phyloP scores from a whole-genome alignment of 106 monocot species.

The Dactylorhiza incarnata region DNA sequence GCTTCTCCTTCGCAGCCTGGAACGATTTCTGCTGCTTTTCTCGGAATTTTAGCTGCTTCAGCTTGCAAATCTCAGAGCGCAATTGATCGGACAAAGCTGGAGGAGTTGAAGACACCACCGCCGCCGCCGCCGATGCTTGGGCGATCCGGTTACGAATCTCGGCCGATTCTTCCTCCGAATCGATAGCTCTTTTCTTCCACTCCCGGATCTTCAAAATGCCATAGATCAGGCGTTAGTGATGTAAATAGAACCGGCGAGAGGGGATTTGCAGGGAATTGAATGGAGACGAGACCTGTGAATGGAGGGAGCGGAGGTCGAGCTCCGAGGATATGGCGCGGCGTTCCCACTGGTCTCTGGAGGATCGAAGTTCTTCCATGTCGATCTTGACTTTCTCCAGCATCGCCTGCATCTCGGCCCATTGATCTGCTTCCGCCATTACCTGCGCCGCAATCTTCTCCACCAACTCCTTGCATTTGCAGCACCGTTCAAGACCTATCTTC shows the following conservation, averaged over 20 bases:
- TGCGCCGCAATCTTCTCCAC: conserved; percentile 58
- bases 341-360: conserved; percentile 67
- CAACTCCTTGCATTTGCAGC: conserved; percentile 54
- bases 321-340: conserved; percentile 53
- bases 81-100: background rate
- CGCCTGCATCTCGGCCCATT: conserved; percentile 73
- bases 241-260: background rate
- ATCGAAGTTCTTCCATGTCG: conserved; percentile 76
- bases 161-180: conserved; percentile 24
- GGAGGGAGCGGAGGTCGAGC: conserved; percentile 29
- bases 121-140: background rate
- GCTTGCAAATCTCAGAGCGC: background rate
- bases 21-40: conserved; percentile 4
- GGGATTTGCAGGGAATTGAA: background rate
- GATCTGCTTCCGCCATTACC: conserved; percentile 53
- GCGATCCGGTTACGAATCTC: conserved; percentile 31
- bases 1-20: conserved; percentile 40
- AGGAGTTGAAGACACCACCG: background rate
- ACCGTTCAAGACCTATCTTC: conserved; percentile 10
- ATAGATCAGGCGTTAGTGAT: background rate
- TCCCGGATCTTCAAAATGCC: conserved; percentile 36
- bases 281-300: conserved; percentile 27
- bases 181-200: conserved; percentile 49
- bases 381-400: conserved; percentile 62
- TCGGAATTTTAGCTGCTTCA: conserved; percentile 13